Conservation (phyloP, 345 rosid species). For the Sisymbrium irio region DNA sequence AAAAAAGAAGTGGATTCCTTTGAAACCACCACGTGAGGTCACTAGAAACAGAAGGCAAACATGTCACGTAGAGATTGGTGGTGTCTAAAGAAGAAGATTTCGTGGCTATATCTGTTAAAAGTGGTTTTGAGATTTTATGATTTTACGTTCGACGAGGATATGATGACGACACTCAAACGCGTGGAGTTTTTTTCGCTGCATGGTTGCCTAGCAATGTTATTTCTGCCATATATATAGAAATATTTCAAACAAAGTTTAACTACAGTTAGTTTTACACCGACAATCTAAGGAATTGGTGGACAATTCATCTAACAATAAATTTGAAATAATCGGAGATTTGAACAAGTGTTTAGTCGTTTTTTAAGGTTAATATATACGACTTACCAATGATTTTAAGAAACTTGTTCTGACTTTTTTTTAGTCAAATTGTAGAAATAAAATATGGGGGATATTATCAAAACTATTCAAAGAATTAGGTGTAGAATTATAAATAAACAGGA, state of each 20-base stretch:
- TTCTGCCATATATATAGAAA: not conserved
- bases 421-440: not conserved
- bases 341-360: not conserved
- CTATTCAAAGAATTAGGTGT: no score
- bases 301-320: not conserved
- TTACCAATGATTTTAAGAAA: not conserved
- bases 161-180: constrained; percentile 5
- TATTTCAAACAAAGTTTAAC: not conserved
- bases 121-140: constrained; percentile 4
- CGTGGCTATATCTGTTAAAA: constrained; percentile 8
- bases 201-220: not conserved
- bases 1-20: constrained; percentile 19
- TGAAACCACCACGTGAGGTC: constrained; percentile 23
- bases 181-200: not conserved
- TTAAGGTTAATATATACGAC: not conserved
- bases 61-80: constrained; percentile 15
- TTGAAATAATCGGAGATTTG: not conserved
- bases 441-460: no score
- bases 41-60: not conserved
- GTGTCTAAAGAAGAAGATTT: constrained; percentile 14
- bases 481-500: no score
- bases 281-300: not conserved
- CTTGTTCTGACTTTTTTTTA: not conserved
- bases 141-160: not conserved
- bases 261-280: constrained; percentile 17